Percentiles rank a stretch among this genome's conserved stretches.
Evolutionary conservation across 1,284 basidiomycete species (phyloP).

Genomic region (Marasmius tenuissimus): DNA sequence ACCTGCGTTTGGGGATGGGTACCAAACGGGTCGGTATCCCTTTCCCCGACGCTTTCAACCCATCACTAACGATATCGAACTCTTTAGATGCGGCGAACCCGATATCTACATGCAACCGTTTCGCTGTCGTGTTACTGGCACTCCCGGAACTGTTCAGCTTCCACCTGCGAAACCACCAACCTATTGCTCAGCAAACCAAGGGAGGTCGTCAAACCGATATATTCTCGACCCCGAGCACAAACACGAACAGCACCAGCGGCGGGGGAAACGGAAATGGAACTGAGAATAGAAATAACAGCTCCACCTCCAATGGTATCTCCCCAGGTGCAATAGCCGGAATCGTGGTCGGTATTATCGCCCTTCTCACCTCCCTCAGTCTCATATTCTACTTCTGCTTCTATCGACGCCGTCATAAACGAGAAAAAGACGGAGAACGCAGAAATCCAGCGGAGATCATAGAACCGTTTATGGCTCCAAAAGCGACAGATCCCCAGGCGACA

Average conservation of each 20-base stretch:
- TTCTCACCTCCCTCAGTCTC: neutral
- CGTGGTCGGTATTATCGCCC: neutral
- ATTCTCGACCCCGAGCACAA: neutral
- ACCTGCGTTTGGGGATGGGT: slow-evolving; percentile 23
- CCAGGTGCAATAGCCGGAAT: neutral
- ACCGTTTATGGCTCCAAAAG: neutral
- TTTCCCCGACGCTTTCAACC: neutral
- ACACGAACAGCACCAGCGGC: neutral
- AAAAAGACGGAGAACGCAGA: neutral
- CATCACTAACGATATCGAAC: neutral
- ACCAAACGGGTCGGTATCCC: slow-evolving; percentile 15
- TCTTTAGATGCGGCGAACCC: slow-evolving; percentile 14
- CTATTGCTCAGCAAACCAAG: slow-evolving; percentile 16
- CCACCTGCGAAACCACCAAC: slow-evolving; percentile 9
- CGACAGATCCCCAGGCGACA: neutral
- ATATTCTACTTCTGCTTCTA: neutral
- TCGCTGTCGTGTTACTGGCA: slow-evolving; percentile 13
- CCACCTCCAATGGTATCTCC: neutral
- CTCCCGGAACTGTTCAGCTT: slow-evolving; percentile 5
- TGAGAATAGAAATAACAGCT: neutral
- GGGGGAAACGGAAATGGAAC: neutral
- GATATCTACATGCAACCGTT: slow-evolving; percentile 15
- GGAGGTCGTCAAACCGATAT: neutral
- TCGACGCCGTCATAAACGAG: neutral
- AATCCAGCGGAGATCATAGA: neutral